Percentiles rank a stretch among this genome's conserved stretches.
phyloP scores from a whole-genome alignment of 1,139 yeast genomes.

The Suhomyces choctaworum region DNA sequence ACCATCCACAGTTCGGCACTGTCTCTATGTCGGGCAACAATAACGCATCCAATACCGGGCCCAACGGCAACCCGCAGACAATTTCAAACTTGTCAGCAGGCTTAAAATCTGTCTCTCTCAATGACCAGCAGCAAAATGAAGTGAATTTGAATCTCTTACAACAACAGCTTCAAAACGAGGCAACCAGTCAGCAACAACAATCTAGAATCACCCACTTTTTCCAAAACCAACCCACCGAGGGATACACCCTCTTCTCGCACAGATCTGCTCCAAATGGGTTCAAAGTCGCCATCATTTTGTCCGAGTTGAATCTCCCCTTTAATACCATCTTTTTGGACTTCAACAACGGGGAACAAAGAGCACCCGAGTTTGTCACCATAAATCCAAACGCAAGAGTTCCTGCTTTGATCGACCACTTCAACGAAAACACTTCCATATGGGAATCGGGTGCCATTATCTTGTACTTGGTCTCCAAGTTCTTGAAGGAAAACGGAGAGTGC shows the following conservation, averaged over 20 bases:
- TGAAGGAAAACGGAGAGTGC: constrained; percentile 71
- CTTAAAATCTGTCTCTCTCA: constrained; percentile 44
- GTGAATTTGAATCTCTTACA: constrained; percentile 43
- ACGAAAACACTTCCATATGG: constrained; percentile 83
- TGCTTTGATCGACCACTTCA: constrained; percentile 84
- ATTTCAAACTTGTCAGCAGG: constrained; percentile 53
- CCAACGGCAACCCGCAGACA: constrained; percentile 19
- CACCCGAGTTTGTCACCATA: constrained; percentile 87
- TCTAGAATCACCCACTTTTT: constrained; percentile 73
- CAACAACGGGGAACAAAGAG: constrained; percentile 85
- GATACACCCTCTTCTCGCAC: constrained; percentile 85
- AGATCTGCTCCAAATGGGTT: constrained; percentile 96
- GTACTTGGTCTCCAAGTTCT: constrained; percentile 68
- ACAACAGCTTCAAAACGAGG: constrained; percentile 43
- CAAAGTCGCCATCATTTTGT: constrained; percentile 87
- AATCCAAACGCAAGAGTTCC: constrained; percentile 97
- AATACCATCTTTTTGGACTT: constrained; percentile 87
- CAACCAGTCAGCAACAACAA: constrained; percentile 38
- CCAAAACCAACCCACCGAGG: constrained; percentile 76
- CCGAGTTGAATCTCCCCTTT: constrained; percentile 78
- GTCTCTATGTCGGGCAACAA: constrained; percentile 13
- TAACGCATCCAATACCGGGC: constrained; percentile 6
- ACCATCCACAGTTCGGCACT: constrained; percentile 1
- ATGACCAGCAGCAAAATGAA: constrained; percentile 46
- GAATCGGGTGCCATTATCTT: constrained; percentile 90